Base-by-base conservation (phyloP, 2,329 filamentous ascomycete species). In the Colletotrichum shisoi region DNA sequence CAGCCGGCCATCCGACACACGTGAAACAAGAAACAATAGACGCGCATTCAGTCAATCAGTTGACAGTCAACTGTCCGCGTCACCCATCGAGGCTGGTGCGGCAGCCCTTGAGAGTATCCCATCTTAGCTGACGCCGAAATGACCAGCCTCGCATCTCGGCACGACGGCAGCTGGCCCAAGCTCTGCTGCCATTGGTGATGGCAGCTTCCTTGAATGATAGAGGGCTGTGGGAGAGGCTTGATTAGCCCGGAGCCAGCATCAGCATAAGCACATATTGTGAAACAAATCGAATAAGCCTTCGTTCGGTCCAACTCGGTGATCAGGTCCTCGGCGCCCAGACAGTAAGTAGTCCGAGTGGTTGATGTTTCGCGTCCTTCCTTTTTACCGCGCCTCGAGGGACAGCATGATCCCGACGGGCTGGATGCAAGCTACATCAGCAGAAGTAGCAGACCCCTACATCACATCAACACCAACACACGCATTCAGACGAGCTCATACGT, bases 201-300 rank as follows among this genome's bases (percentile, higher is more conserved):
- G 24, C 48, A 21, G 42, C 53, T 58, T 40, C 21, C 15, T 57
- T 59, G 40, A 34, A 37, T 54, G 52, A 37, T 17, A 54, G 56
- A 19, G n/a, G 54, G 3, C 31, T 34, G 19, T 19, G 37, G 9
- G 19, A 13, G 37, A 4, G 21, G 48, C 27, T 54, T 49, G 44
- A 67, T 64, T 61, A 67, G 54, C 65, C 61, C 61, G 65, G 49
- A 31, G 27, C 54, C 40, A 67, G 61, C 49, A 67, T 54, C 54
- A 60, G 61, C 54, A 67, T 64, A 64, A 67, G 65, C 65, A 64
- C 65, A 67, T 34, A 60, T 64, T 59, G 44, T 65, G 65, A 67
- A 67, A 67, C 65, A 64, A 17, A 34, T 48, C 6, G 51, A 44
- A 39, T 34, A 40, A 57, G 39, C 7, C 37, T 51, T 39, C 54